Base-by-base conservation (phyloP, 805 yeast genomes). In the Candida parachauliodes region DNA sequence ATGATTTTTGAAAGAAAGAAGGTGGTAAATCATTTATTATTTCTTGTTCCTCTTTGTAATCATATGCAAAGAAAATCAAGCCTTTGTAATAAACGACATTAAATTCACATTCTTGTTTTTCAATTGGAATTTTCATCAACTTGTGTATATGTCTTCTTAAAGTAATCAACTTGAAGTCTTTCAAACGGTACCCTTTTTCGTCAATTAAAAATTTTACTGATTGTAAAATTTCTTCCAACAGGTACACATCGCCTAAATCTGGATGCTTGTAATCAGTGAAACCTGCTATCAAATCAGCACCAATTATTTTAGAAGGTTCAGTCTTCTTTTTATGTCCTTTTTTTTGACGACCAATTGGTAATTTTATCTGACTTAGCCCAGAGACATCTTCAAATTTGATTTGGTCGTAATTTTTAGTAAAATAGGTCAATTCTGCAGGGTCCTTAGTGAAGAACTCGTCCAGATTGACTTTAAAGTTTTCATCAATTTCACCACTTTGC, bases 361-460 rank as follows among this genome's bases (percentile, higher is more conserved):
- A 6, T 28, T 33, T 34, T 33, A 40, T 18, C 2, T 14, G 21
- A 11, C 42, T 36, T 15, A 41, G 28, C 2, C 48, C 51, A 8
- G 37, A 28, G 5, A 15, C 15, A 21, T 40, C 44, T 25, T 37
- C 37, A 19, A 39, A 32, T 39, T 42, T 42, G 30, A 52, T 48
- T 14, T 51, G 45, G 43, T 87, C 87, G 48, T 81, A 78, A 8
- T 84, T 73, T 54, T 68, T 76, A 42, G 88, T 81, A 43, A 80
- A 82, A 39, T 70, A 36, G 3, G 35, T 20, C 5, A 33, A 20
- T 23, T 42, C 40, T 16, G 22, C 22, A 3, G 34, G 39, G 6
- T 32, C 19, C 15, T 17, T 17, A 8, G 18, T 8, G 12, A 29
- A 16, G 14, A 9, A 23, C 9, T 19, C 18, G 8, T 36, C 39